These are phyloP conservation scores for Populus hybrid DNA, from an alignment of 441 rosid genomes.

Conservation along the genomic window DNA sequence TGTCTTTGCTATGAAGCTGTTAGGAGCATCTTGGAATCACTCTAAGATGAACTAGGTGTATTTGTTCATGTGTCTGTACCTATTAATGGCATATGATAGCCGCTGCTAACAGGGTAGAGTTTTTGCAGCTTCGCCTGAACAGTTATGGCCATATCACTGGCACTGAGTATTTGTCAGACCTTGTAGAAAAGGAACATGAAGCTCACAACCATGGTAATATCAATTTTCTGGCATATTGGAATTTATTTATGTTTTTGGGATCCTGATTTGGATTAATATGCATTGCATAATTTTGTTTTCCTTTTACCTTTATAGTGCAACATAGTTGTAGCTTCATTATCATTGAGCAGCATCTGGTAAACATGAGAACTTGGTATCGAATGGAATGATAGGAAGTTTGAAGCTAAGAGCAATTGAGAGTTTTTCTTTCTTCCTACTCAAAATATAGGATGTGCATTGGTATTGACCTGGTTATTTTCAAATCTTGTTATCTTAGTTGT, in stretches of 20 bases:
- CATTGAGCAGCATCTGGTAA: background rate
- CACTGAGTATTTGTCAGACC: slow-evolving; percentile 89
- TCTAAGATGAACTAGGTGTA: background rate
- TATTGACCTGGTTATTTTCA: background rate
- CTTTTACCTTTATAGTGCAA: background rate
- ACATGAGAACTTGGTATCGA: background rate
- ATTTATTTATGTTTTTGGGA: background rate
- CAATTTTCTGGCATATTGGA: background rate
- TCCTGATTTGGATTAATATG: background rate
- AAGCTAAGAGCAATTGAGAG: background rate
- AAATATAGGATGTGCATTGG: background rate
- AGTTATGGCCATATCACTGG: slow-evolving; percentile 82
- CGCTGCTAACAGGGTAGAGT: slow-evolving; percentile 19
- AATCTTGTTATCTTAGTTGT: background rate
- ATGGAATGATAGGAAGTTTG: background rate
- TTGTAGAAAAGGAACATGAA: slow-evolving; percentile 83
- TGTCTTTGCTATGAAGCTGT: background rate
- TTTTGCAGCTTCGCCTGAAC: slow-evolving; percentile 88
- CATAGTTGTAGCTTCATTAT: background rate
- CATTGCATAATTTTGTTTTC: background rate
- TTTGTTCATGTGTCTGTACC: background rate
- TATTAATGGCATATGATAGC: background rate
- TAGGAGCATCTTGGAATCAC: background rate
- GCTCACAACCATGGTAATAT: slow-evolving; percentile 68
- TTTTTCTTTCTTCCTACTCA: background rate